Conservation (phyloP, 441 rosid genomes). For the Pelargonium australe region DNA sequence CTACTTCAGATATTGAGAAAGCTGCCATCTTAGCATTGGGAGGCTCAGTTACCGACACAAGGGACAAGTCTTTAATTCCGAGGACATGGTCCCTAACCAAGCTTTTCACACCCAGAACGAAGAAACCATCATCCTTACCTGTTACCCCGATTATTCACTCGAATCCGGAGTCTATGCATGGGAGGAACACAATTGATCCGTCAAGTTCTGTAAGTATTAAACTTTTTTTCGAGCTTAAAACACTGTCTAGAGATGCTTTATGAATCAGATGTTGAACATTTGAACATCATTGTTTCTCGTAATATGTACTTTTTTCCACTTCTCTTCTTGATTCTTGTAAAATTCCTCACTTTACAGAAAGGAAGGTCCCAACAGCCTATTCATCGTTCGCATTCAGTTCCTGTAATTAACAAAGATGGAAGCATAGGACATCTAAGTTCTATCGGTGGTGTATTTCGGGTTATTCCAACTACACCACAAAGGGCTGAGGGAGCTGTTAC, state of each 20-base stretch:
- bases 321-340: conserved; percentile 22
- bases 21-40: conserved; percentile 66
- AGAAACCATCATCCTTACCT: conserved; percentile 61
- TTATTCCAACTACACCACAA: conserved; percentile 69
- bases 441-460: conserved; percentile 51
- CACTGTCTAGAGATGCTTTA: background rate
- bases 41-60: conserved; percentile 38
- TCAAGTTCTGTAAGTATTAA: conserved; percentile 34
- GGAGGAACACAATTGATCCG: conserved; percentile 38
- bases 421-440: conserved; percentile 48
- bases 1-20: conserved; percentile 61
- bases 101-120: conserved; percentile 49
- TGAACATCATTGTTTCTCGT: conserved; percentile 1
- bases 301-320: conserved; percentile 7
- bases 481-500: conserved; percentile 24
- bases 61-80: conserved; percentile 40
- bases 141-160: conserved; percentile 66
- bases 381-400: conserved; percentile 86
- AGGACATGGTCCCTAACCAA: conserved; percentile 70
- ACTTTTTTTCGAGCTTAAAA: conserved; percentile 2
- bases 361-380: conserved; percentile 46
- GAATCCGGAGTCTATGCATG: conserved; percentile 80
- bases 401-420: conserved; percentile 58
- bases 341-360: conserved; percentile 46
- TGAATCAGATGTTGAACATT: background rate